Evolutionary conservation across 108 stramenopile genomes (phyloP), one percentile per base, ranked within the genome.

Genomic region (Stephanodiscus triporus): DNA sequence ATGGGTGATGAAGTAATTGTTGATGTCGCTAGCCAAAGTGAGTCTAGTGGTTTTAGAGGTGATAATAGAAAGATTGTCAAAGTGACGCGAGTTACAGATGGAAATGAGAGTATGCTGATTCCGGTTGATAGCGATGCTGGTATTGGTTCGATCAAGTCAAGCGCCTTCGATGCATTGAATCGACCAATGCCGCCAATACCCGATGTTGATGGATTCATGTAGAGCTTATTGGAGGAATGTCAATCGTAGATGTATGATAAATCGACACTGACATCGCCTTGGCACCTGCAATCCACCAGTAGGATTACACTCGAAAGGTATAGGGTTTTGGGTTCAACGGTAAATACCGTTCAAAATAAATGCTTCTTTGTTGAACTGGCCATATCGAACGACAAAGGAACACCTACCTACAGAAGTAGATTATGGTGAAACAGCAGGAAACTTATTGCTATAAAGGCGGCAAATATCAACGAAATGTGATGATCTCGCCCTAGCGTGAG

Each of bases 1-100:
- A 80, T 85, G 61, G 88, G 91, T 9, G 87, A 92, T 68, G 56
- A 81, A 54, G 88, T 86, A 16, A 69, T 75, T 27, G 70, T 88
- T 30, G 85, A 88, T 48, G 63, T 78, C 48, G 77, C 70, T 10
- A 72, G 59, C 49, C 42, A 70, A 43, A 67, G 27, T 29, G 70
- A 72, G 49, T 23, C 64, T 43, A 61, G 70, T 49, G 70, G 66
- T 19, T 73, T 80, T 53, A 32, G 53, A 36, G 77, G 77, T 34
- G 63, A 58, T 50, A 42, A 22, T 14, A 65, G 75, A 40, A 77
- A 72, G 45, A 63, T 81, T 53, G 76, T 77, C 9, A 81, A 81
- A 54, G 63, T 81, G 42, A 81, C 76, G 29, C 43, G 76, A 63
- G 67, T 68, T 29, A 80, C 59, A 11, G 62, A 73, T 56, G 78